phyloP scores from a whole-genome alignment of 2,329 filamentous ascomycete genomes.

The Lachnellula cervina region DNA sequence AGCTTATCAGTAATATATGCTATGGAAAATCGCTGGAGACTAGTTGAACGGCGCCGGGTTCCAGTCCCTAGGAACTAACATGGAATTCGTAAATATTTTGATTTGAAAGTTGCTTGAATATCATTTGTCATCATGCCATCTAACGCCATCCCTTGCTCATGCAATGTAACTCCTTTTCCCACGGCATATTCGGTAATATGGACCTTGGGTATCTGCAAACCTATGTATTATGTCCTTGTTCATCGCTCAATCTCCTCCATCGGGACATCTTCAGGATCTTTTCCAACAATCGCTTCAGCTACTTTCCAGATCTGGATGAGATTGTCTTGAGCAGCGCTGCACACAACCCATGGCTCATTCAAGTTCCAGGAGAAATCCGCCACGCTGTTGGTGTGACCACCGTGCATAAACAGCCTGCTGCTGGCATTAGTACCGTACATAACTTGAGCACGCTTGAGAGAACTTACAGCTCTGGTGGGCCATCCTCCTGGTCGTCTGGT shows the following conservation, averaged over 20 bases:
- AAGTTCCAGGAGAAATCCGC: slow-evolving; percentile 98
- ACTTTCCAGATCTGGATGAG: slow-evolving; percentile 93
- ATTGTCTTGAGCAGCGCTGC: slow-evolving; percentile 94
- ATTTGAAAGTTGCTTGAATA: not conserved
- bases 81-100: not conserved
- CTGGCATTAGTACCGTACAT: slow-evolving; percentile 2
- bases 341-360: slow-evolving; percentile 94
- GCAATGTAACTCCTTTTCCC: not conserved
- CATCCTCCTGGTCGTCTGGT: slow-evolving; percentile 91
- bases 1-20: too few relatives aligned
- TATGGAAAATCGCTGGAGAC: too few relatives aligned
- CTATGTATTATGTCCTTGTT: slow-evolving; percentile 3
- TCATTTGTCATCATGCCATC: not conserved
- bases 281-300: slow-evolving; percentile 73
- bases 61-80: not conserved
- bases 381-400: slow-evolving; percentile 93
- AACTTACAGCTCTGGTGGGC: slow-evolving; percentile 84
- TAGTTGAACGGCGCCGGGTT: too few relatives aligned
- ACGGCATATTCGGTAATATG: not conserved
- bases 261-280: slow-evolving; percentile 69
- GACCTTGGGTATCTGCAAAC: slow-evolving; percentile 17
- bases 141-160: not conserved
- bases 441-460: not conserved
- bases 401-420: slow-evolving; percentile 88
- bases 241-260: slow-evolving; percentile 70